Base-by-base conservation (phyloP, 805 yeast genomes). In the Torulaspora delbrueckii region DNA sequence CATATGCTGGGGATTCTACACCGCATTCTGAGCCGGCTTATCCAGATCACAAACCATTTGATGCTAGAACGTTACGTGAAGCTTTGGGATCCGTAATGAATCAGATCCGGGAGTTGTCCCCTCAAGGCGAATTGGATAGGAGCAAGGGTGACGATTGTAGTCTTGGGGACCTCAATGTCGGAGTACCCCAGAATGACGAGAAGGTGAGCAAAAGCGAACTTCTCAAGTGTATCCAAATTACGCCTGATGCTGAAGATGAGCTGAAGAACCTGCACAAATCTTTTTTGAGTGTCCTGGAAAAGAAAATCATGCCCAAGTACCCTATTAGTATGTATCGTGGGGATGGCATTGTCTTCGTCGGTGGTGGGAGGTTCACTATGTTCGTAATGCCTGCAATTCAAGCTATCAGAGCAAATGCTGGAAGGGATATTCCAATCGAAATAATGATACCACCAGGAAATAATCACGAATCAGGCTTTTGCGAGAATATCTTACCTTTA, bases 281-380 rank as follows among this genome's bases (percentile, higher is more conserved):
- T 3, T 57, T 52, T 39, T 38, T 46, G n/a, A 35, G 36, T 9
- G 23, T 43, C 4, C 26, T 49, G 24, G 27, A 14, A 4, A 43
- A 45, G 18, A 44, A 42, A 12, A 37, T 45, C 16, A 38, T 50
- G 37, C 55, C 57, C 3, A 30, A 39, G 9, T 48, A 37, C 27
- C 43, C 51, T 22, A 32, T 36, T 30, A 44, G 42, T 12, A 28
- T 48, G 16, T 50, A 86, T 82, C 2, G 71, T n/a, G 51, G 51
- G 6, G 28, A 44, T 16, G 51, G 51, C 24, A 41, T 48, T 18
- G 90, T 77, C 22, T 78, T 72, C 56, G 88, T 85, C 26, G 93
- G 89, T 13, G 95, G 95, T 34, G 91, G 90, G 2, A 76, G 75
- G 51, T 84, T 78, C 63, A 79, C 84, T 53, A 84, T 90, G 76